These are phyloP conservation scores for Penicillium sclerotiorum DNA, from an alignment of 2,329 filamentous ascomycete species.

Conservation along the genomic window DNA sequence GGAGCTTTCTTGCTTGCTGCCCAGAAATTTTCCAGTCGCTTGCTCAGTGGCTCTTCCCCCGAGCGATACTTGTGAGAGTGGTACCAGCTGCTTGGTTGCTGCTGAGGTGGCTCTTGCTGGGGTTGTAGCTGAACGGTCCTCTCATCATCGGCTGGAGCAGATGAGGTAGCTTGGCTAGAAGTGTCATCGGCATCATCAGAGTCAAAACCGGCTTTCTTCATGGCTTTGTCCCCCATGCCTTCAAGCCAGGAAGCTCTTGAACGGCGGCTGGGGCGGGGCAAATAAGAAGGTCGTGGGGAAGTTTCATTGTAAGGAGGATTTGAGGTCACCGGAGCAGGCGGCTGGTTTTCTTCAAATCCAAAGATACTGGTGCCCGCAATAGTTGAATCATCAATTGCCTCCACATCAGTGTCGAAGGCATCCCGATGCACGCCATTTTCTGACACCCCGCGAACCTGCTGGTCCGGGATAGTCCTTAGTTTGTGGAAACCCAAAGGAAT, in stretches of 20 bases:
- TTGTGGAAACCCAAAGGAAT: conserved; percentile 18
- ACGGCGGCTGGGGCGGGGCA: conserved; percentile 30
- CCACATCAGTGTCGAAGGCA: conserved; percentile 48
- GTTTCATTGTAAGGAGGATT: conserved; percentile 25
- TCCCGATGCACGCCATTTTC: conserved; percentile 29
- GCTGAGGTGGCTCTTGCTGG: background rate
- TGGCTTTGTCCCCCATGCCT: conserved; percentile 36
- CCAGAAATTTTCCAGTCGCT: conserved; percentile 44
- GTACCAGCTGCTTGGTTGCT: conserved; percentile 29
- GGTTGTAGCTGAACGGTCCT: conserved; percentile 24
- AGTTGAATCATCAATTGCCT: conserved; percentile 48
- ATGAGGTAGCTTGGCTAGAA: conserved; percentile 34
- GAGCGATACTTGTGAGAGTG: conserved; percentile 30
- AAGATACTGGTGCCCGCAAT: conserved; percentile 44
- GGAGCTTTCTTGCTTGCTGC: conserved; percentile 34
- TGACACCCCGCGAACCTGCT: conserved; percentile 13
- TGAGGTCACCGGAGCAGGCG: conserved; percentile 22
- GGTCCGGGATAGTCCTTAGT: conserved; percentile 19
- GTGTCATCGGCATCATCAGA: conserved; percentile 37
- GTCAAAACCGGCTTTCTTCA: conserved; percentile 41
- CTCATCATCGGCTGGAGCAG: conserved; percentile 34
- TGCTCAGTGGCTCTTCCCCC: conserved; percentile 38
- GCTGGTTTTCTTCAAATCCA: conserved; percentile 34
- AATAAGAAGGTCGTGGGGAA: conserved; percentile 23
- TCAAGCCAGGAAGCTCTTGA: conserved; percentile 36